Base-by-base conservation (phyloP, 495 filamentous ascomycete species). In the Tuber calosporum region DNA sequence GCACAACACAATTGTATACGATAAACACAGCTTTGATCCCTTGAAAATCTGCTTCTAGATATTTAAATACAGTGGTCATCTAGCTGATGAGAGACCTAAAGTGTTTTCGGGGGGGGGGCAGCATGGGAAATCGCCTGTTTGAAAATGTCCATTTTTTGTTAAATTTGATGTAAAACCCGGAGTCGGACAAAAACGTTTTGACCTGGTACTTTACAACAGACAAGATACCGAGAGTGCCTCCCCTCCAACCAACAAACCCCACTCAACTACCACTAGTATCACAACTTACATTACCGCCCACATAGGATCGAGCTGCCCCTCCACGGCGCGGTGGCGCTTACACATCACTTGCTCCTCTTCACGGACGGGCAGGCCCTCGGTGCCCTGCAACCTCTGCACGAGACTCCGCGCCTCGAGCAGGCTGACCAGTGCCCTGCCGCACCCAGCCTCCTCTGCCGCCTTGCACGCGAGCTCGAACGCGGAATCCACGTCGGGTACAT, bases 311-410 rank as follows among this genome's bases (percentile, higher is more conserved):
- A 62, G 34, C 53, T 34, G 53, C 9, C 48, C 48, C 48, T 30
- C n/a, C 9, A 58, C 0, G 9, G 26, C n/a, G n/a, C 48, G 48
- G n/a, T 58, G n/a, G 26, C 48, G n/a, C 48, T 26, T 58, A 30
- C 30, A 58, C n/a, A 58, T n/a, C 48, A 30, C n/a, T 58, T 62
- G 26, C 26, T 62, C 53, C 13, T 62, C 53, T 26, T 62, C 53
- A 26, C 26, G 30, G 26, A 62, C 26, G 13, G 53, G 53, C 7
- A 34, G 26, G 11, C 34, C 26, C 4, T 62, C 5, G 53, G 26
- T 62, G 26, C 53, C 53, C 53, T 62, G 53, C 53, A 62, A 19
- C 26, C 53, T 62, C 53, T 62, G 53, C 53, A 62, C 53, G 26
- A 62, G 53, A 13, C 53, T 62, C 53, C 53, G 53, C 13, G 53